Percentiles rank a stretch among this genome's conserved stretches.
Evolutionary conservation across 306 rosid genomes (phyloP).

Genomic region (Spatholobus suberectus): DNA sequence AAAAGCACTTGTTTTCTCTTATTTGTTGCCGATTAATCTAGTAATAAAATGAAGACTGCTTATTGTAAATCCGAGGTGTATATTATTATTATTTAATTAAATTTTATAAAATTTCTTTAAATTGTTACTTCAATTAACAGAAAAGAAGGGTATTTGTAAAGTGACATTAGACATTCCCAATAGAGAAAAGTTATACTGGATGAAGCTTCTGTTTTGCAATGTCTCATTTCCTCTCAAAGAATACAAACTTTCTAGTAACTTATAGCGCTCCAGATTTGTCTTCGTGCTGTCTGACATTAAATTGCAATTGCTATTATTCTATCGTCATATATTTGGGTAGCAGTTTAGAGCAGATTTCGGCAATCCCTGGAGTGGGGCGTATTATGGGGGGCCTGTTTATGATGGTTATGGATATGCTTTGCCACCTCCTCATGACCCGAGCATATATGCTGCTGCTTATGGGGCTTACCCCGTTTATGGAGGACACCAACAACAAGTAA

Average conservation of each 20-base stretch:
- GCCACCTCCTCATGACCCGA: conserved; percentile 80
- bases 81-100: no score
- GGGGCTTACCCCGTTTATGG: conserved; percentile 89
- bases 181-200: not conserved
- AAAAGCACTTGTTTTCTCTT: not conserved
- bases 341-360: conserved; percentile 79
- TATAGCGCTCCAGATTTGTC: no score
- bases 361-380: conserved; percentile 78
- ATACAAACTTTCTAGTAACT: not conserved
- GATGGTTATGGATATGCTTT: conserved; percentile 92
- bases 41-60: no score
- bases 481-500: conserved; percentile 95
- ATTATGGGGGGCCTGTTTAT: conserved; percentile 85
- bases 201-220: not conserved
- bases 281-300: not conserved
- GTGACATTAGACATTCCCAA: not conserved
- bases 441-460: conserved; percentile 84
- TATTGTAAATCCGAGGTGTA: no score
- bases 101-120: no score
- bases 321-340: conserved; percentile 26
- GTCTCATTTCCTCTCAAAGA: not conserved
- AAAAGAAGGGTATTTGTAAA: not conserved
- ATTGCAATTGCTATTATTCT: conserved; percentile 3
- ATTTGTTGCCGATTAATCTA: not conserved
- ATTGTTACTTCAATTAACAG: not conserved